phyloP scores from a whole-genome alignment of 1,284 basidiomycete species.

The Malassezia obtusa region DNA sequence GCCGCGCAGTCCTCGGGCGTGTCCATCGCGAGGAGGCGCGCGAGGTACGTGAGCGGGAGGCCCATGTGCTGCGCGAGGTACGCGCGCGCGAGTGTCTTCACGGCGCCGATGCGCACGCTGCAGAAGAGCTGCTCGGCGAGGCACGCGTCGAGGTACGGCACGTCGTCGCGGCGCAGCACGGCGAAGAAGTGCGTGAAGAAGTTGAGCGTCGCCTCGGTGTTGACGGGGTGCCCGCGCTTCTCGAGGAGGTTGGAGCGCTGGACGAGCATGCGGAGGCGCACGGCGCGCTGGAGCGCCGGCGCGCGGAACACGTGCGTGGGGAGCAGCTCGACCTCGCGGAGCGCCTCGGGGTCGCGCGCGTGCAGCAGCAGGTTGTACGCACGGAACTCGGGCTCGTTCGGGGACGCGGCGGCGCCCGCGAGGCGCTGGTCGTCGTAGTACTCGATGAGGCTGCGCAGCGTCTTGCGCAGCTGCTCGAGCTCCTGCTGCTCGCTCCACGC shows the following conservation, averaged over 20 bases:
- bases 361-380: constrained; percentile 88
- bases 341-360: constrained; percentile 70
- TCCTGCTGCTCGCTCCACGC: constrained; percentile 65
- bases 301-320: constrained; percentile 62
- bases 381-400: constrained; percentile 86
- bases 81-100: constrained; percentile 52
- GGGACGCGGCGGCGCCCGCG: constrained; percentile 57
- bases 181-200: constrained; percentile 57
- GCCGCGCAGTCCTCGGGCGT: constrained; percentile 29
- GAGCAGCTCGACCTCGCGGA: constrained; percentile 62
- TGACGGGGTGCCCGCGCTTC: constrained; percentile 49
- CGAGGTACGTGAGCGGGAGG: constrained; percentile 25
- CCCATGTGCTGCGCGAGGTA: constrained; percentile 49
- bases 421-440: constrained; percentile 76
- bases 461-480: constrained; percentile 79
- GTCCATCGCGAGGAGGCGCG: constrained; percentile 27
- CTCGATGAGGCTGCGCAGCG: constrained; percentile 78
- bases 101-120: constrained; percentile 52
- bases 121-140: constrained; percentile 53
- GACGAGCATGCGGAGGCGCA: constrained; percentile 67
- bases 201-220: constrained; percentile 53
- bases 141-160: constrained; percentile 53
- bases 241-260: constrained; percentile 63
- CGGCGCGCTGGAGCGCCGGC: constrained; percentile 69
- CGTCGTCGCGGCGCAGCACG: constrained; percentile 46